These are phyloP conservation scores for Cornus suecica DNA, from an alignment of 148 eudicot species.

Conservation along the genomic window DNA sequence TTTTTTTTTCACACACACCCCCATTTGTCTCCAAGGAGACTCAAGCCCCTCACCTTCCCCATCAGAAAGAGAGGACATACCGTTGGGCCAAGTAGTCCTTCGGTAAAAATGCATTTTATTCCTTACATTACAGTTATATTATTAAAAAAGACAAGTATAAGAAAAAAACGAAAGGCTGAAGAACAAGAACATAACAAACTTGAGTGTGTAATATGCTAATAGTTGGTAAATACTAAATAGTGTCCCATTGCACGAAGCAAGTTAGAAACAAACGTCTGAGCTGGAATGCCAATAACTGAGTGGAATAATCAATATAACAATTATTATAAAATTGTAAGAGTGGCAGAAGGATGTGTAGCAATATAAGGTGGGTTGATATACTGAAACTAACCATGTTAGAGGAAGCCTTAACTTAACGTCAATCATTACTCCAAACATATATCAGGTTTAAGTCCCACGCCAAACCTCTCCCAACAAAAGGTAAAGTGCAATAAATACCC, in stretches of 20 bases:
- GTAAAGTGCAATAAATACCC: too few relatives aligned
- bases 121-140: not conserved
- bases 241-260: not conserved
- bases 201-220: not conserved
- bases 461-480: not conserved
- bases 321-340: not conserved
- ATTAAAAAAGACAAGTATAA: not conserved
- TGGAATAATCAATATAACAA: not conserved
- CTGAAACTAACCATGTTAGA: slow-evolving; percentile 5
- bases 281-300: not conserved
- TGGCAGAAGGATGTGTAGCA: not conserved
- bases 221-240: not conserved
- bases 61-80: too few relatives aligned
- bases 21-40: too few relatives aligned
- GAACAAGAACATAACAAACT: not conserved
- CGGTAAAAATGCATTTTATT: too few relatives aligned
- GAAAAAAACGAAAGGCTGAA: not conserved
- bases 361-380: not conserved
- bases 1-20: too few relatives aligned
- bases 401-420: not conserved
- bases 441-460: slow-evolving; percentile 1
- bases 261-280: not conserved
- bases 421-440: not conserved
- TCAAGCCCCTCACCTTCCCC: too few relatives aligned
- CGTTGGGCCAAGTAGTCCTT: too few relatives aligned